Evolutionary conservation across 1,284 basidiomycete genomes (phyloP), one percentile per base, ranked within the genome.

Genomic region (Ustilago sp.): DNA sequence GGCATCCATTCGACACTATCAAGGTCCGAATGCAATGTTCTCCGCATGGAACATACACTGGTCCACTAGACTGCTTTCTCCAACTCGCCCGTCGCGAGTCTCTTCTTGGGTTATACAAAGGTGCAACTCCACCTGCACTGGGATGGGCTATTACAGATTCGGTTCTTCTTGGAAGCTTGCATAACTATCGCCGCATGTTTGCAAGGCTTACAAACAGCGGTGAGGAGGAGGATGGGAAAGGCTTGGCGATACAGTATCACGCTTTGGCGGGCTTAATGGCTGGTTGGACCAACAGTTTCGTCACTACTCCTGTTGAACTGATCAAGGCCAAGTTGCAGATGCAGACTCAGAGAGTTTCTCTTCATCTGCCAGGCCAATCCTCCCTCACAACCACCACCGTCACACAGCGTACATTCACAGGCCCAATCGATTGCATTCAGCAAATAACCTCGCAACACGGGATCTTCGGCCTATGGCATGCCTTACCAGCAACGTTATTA

Each of bases 91-190:
- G 89, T 58, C 90, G 90, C 47, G 92, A 93, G 70, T 85, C 85
- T 0, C 63, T 83, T 2, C 58, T 84, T 8, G 84, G 85, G 8
- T 59, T 87, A 34, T 87, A 87, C 77, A 87, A 87, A 64, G 88
- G 91, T 89, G 87, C 86, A 39, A 68, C 70, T 2, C 91, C 92
- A 6, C 92, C 92, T 2, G 91, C 91, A 19, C 87, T 93, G 4
- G 92, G 92, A 2, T 93, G 92, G 92, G 90, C 91, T 8, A 88
- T 91, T 45, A 91, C 92, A 50, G 93, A 94, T 82, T 91, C 91
- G 15, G 87, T 93, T 9, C 88, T 94, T 8, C 87, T 94, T 58
- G 92, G 93, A 4, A 92, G 91, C 4, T 86, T 94, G 53, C 86
- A 87, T 41, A 82, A 80, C 53, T 81, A 80, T 34, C 69, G 83